phyloP scores from a whole-genome alignment of 176 grass and related monocot species.

The Melocanna baccifera region DNA sequence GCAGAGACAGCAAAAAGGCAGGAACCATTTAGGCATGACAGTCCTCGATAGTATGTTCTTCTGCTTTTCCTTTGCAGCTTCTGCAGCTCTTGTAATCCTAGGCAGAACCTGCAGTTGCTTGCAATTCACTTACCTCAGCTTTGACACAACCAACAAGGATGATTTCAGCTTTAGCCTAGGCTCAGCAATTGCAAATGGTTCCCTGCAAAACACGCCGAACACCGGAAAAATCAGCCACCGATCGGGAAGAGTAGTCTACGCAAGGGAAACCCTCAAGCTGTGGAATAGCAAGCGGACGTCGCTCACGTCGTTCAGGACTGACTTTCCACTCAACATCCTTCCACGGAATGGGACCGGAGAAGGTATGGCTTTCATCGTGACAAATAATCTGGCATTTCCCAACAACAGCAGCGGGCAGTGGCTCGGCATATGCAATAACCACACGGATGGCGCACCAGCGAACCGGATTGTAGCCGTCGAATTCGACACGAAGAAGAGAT shows the following conservation, averaged over 20 bases:
- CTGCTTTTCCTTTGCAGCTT: neutral
- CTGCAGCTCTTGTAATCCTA: conserved; percentile 16
- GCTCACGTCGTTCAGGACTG: conserved; percentile 27
- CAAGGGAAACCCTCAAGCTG: conserved; percentile 31
- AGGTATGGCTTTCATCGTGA: conserved; percentile 60
- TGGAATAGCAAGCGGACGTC: conserved; percentile 20
- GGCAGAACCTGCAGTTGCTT: neutral
- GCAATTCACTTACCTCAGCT: neutral
- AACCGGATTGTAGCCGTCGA: conserved; percentile 48
- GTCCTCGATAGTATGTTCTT: neutral
- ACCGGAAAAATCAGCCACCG: conserved; percentile 26
- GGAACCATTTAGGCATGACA: neutral
- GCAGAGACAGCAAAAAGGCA: too few species aligned
- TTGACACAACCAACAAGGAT: neutral
- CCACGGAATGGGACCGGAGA: conserved; percentile 32
- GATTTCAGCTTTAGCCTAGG: conserved; percentile 28
- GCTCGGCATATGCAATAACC: conserved; percentile 31
- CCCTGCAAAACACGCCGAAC: conserved; percentile 42
- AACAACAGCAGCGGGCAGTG: conserved; percentile 47
- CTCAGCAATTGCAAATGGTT: neutral
- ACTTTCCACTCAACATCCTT: conserved; percentile 50
- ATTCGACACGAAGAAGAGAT: conserved; percentile 57
- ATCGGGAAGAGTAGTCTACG: conserved; percentile 40
- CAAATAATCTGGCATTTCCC: conserved; percentile 26
- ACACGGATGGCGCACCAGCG: conserved; percentile 5